Evolutionary conservation across 306 rosid species (phyloP), one percentile per base, ranked within the genome.

Genomic region (Sesbania bispinosa): DNA sequence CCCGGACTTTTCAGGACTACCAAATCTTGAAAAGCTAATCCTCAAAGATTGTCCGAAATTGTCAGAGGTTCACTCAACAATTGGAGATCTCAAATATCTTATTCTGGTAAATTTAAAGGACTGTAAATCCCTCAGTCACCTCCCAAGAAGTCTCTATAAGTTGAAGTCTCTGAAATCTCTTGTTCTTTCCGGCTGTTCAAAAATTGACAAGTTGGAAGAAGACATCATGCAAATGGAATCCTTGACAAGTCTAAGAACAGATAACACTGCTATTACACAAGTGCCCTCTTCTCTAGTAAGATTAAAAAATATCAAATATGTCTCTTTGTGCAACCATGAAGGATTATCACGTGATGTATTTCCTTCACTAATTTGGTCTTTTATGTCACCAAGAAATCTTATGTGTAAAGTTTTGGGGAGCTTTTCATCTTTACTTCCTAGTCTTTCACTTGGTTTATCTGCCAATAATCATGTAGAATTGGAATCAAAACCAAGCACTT

Each of bases 21-120:
- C 70, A 43, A 64, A 43, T 26, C 39, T 64, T 42, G 70, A 64
- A 14, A 64, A 42, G 38, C 26, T 64, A 64, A 26, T 33, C 14
- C 66, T 60, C 10, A 35, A 60, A n/a, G 55, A 14, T 43, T 64
- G 54, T 43, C 55, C 54, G 4, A 11, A 18, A 24, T 43, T 64
- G 39, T 42, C 2, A 3, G 26, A 0, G 24, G 55, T 64, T 27
- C 55, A 64, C 70, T 15, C 36, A 5, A 45, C 58, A 10, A 60
- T 60, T 33, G 66, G 66, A 60, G 47, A 60, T 60, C 66, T 60
- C 7, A 60, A 60, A 60, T 19, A 60, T 35, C 46, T 60, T 35
- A 11, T 35, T 20, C 18, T 60, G 66, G 16, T 33, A 18, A 60
- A 60, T 38, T 35, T 60, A 29, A 60, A 60, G 47, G 66, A 60